Evolutionary conservation across 73 alveolate genomes (phyloP).

Genomic region (Paramecium tetraurelia): DNA sequence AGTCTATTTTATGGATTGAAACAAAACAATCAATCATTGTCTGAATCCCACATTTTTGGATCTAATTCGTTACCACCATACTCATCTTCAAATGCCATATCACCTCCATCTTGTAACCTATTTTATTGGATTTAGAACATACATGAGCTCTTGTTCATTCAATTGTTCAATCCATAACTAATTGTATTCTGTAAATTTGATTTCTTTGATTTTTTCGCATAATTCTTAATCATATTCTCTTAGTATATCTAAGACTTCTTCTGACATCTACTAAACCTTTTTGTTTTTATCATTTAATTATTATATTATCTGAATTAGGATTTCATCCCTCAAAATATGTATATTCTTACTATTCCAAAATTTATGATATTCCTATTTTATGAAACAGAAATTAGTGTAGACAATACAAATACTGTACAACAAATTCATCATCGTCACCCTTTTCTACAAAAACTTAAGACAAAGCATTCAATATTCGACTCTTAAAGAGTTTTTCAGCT

Average conservation of each 20-base stretch:
- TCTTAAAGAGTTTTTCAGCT: slow-evolving; percentile 70
- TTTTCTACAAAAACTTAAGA: slow-evolving; percentile 75
- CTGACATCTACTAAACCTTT: slow-evolving; percentile 72
- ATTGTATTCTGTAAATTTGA: slow-evolving; percentile 79
- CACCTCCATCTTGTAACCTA: slow-evolving; percentile 43
- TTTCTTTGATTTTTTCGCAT: slow-evolving; percentile 79
- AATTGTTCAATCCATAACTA: slow-evolving; percentile 76
- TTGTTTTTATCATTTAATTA: slow-evolving; percentile 79
- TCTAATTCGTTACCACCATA: slow-evolving; percentile 54
- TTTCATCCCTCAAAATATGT: slow-evolving; percentile 41
- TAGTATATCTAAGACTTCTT: slow-evolving; percentile 76
- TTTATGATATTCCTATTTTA: slow-evolving; percentile 64
- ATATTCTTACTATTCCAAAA: slow-evolving; percentile 45
- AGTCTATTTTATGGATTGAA: not conserved
- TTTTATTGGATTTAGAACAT: not conserved
- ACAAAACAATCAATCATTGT: slow-evolving; percentile 38
- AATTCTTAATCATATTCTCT: slow-evolving; percentile 80
- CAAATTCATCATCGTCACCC: slow-evolving; percentile 93
- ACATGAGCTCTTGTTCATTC: slow-evolving; percentile 60
- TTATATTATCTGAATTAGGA: slow-evolving; percentile 63
- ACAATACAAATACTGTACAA: slow-evolving; percentile 72
- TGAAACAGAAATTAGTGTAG: slow-evolving; percentile 74
- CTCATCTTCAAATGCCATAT: slow-evolving; percentile 40
- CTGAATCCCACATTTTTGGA: slow-evolving; percentile 68
- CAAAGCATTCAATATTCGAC: slow-evolving; percentile 66